A percentile compares a stretch with the other conserved stretches of the same genome.
Evolutionary conservation across 106 monocot genomes (phyloP).

Genomic region (Vanilla planifolia): DNA sequence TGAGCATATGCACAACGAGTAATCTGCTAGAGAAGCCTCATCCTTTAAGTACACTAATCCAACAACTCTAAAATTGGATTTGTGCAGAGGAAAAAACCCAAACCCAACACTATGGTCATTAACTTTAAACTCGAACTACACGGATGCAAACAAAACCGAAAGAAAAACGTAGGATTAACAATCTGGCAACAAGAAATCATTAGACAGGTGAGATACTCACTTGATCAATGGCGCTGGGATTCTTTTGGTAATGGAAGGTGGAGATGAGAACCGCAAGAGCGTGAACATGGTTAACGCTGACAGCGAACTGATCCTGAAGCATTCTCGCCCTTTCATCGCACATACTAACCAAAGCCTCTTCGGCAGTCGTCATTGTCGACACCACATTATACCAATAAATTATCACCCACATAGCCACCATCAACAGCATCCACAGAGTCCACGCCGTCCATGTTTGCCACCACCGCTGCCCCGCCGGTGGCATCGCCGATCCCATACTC

Average conservation of each 20-base stretch:
- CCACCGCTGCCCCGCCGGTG: slow-evolving; percentile 13
- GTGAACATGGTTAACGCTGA: slow-evolving; percentile 89
- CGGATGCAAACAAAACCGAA: too few relatives aligned
- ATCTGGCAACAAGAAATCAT: background rate
- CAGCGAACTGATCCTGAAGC: slow-evolving; percentile 93
- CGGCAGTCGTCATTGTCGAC: slow-evolving; percentile 42
- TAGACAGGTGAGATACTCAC: slow-evolving; percentile 12
- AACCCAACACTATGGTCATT: too few relatives aligned
- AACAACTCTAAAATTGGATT: too few relatives aligned
- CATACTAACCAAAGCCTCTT: slow-evolving; percentile 68
- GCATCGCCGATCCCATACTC: slow-evolving; percentile 15
- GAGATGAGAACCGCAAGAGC: slow-evolving; percentile 85
- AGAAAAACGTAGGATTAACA: too few relatives aligned
- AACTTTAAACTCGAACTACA: too few relatives aligned
- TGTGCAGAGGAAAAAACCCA: too few relatives aligned
- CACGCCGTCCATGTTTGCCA: slow-evolving; percentile 23
- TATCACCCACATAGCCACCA: slow-evolving; percentile 23
- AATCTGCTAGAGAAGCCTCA: too few relatives aligned
- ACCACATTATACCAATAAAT: slow-evolving; percentile 31
- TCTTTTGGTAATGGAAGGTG: slow-evolving; percentile 80
- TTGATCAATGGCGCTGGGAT: slow-evolving; percentile 81
- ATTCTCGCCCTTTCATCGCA: slow-evolving; percentile 90
- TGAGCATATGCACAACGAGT: too few relatives aligned
- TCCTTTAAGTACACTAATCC: too few relatives aligned
- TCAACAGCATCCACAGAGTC: slow-evolving; percentile 21